phyloP scores from a whole-genome alignment of 345 rosid species.

The Brassica cretica region DNA sequence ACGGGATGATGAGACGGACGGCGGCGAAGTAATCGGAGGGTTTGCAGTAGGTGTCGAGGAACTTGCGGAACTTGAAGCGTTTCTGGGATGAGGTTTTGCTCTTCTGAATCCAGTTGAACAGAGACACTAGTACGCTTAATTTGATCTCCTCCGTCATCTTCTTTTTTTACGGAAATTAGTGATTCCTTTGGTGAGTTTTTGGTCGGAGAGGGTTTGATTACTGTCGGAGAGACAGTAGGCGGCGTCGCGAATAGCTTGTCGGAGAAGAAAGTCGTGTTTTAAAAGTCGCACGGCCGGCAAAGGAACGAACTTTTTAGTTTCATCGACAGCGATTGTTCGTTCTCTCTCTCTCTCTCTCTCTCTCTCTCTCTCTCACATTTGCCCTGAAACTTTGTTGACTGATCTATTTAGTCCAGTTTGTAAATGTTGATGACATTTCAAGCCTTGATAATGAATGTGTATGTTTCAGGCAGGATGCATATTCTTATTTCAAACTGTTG shows the following conservation, averaged over 20 bases:
- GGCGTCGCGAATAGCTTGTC: slow-evolving; percentile 27
- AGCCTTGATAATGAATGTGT: background rate
- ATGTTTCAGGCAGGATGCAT: background rate
- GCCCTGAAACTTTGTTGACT: background rate
- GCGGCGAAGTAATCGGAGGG: slow-evolving; percentile 70
- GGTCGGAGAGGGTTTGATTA: background rate
- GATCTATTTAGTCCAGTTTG: background rate
- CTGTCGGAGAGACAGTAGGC: background rate
- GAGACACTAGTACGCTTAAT: slow-evolving; percentile 69
- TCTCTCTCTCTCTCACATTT: background rate
- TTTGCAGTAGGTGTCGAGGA: slow-evolving; percentile 79
- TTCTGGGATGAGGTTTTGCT: slow-evolving; percentile 66
- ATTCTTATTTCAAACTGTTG: background rate
- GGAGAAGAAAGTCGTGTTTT: slow-evolving; percentile 33
- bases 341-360: no score
- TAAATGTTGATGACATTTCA: background rate
- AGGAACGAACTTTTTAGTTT: background rate
- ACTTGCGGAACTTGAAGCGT: slow-evolving; percentile 87
- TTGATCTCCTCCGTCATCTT: slow-evolving; percentile 56
- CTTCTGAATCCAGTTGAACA: slow-evolving; percentile 88
- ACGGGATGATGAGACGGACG: slow-evolving; percentile 74
- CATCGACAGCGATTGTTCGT: background rate
- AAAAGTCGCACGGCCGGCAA: slow-evolving; percentile 13
- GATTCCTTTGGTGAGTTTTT: background rate
- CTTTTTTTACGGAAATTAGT: background rate